Evolutionary conservation across 306 rosid genomes (phyloP), one percentile per base, ranked within the genome.

Genomic region (Rosa lucieae): DNA sequence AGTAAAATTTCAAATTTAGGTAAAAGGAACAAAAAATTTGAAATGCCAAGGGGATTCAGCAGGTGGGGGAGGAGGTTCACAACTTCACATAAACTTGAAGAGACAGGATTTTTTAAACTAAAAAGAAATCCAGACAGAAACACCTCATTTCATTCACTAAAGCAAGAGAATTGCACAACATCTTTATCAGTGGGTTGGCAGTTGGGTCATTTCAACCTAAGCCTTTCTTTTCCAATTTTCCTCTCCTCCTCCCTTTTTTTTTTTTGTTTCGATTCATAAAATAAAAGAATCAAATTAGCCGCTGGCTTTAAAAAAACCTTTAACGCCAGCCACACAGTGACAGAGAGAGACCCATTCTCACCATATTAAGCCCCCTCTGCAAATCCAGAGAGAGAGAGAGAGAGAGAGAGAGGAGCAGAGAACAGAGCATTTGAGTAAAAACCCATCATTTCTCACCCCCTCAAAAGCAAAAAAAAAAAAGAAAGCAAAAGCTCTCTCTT

Each of bases 161-260:
- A 86, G 87, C 69, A 58, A 46, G 72, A 83, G 75, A 49, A 32
- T 32, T 48, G 20, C 61, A 73, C 73, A 78, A 65, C 81, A 77
- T 35, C 86, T 87, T 76, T 85, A 83, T 88, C 88, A 71, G 88
- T 77, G 76, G 89, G 90, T 84, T 86, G 97, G 88, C 92, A 82
- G 82, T 86, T 88, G 87, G 80, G 87, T 86, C 88, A 68, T 83
- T 84, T 89, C 92, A 66, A 32, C 79, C 77, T 62, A 32, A 66
- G 32, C 81, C 79, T 81, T 85, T 53, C 53, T 71, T 75, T 73
- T 49, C 70, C 43, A 71, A 47, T 44, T 52, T 80, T 42, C 46
- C 7, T 29, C 32, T 5, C 23, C 62, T 6, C 15, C 73, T 69
- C 13, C 70, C 2, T 32, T 32, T 32, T 32, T 32, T 32, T 32